Evolutionary conservation across 495 filamentous ascomycete species (phyloP).

Genomic region (Annulohypoxylon stygium): DNA sequence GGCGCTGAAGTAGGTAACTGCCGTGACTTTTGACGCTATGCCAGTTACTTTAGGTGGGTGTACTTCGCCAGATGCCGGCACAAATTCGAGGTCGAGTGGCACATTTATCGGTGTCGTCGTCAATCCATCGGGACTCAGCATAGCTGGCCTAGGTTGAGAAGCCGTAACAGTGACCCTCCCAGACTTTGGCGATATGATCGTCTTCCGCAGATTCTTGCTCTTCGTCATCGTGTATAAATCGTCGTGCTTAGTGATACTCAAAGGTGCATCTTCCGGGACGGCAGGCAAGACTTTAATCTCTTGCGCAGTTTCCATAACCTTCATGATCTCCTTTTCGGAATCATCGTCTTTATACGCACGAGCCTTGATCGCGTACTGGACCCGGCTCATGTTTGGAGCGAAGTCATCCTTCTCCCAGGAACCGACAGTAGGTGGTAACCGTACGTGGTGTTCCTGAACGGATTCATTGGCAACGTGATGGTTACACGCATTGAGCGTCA

Average conservation of each 20-base stretch:
- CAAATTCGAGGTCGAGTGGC: constrained; percentile 77
- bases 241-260: constrained; percentile 71
- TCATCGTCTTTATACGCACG: constrained; percentile 60
- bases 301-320: constrained; percentile 63
- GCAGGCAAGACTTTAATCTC: constrained; percentile 84
- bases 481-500: constrained; percentile 69
- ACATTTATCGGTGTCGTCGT: constrained; percentile 68
- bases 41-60: constrained; percentile 76
- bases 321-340: constrained; percentile 39
- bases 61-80: constrained; percentile 69
- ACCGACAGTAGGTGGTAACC: constrained; percentile 85
- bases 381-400: constrained; percentile 81
- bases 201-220: constrained; percentile 83
- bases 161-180: constrained; percentile 80
- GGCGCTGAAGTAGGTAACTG: constrained; percentile 77
- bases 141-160: constrained; percentile 76
- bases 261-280: constrained; percentile 78
- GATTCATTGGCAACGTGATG: constrained; percentile 64
- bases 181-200: constrained; percentile 80
- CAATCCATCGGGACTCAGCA: constrained; percentile 65
- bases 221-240: constrained; percentile 75
- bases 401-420: constrained; percentile 82
- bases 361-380: constrained; percentile 80
- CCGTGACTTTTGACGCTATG: constrained; percentile 77
- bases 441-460: constrained; percentile 78